Evolutionary conservation across 164 flowering plant species (phyloP).

Genomic region (Dillenia suffruticosa): DNA sequence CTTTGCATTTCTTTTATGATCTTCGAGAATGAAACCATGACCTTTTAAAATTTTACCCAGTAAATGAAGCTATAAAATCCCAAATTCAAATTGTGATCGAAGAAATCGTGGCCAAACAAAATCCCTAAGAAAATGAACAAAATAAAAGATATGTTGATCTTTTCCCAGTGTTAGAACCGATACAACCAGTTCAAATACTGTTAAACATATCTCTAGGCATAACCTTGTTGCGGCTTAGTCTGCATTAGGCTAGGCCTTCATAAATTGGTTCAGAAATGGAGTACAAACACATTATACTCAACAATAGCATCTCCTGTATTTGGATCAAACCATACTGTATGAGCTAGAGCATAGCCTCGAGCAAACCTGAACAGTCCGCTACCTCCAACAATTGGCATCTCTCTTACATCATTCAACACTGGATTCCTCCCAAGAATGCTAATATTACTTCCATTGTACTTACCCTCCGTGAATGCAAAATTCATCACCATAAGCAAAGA

Average conservation of each 20-base stretch:
- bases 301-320: conserved; percentile 32
- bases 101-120: too few species aligned
- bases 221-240: too few species aligned
- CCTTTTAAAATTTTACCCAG: too few species aligned
- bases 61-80: too few species aligned
- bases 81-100: too few species aligned
- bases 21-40: too few species aligned
- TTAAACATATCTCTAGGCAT: too few species aligned
- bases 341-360: conserved; percentile 31
- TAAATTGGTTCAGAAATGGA: conserved; percentile 23
- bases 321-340: conserved; percentile 19
- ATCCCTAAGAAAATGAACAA: too few species aligned
- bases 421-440: conserved; percentile 44
- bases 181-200: too few species aligned
- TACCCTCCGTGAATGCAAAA: conserved; percentile 33
- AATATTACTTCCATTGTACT: conserved; percentile 42
- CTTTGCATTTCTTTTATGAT: too few species aligned
- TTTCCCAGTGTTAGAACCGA: too few species aligned
- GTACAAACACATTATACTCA: conserved; percentile 39
- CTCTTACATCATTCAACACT: conserved; percentile 18
- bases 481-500: conserved; percentile 38
- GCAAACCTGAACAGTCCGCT: conserved; percentile 38
- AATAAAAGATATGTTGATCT: too few species aligned
- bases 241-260: neutral
- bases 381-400: conserved; percentile 50